phyloP scores from a whole-genome alignment of 805 yeast species.

The Osmozyma mogii region DNA sequence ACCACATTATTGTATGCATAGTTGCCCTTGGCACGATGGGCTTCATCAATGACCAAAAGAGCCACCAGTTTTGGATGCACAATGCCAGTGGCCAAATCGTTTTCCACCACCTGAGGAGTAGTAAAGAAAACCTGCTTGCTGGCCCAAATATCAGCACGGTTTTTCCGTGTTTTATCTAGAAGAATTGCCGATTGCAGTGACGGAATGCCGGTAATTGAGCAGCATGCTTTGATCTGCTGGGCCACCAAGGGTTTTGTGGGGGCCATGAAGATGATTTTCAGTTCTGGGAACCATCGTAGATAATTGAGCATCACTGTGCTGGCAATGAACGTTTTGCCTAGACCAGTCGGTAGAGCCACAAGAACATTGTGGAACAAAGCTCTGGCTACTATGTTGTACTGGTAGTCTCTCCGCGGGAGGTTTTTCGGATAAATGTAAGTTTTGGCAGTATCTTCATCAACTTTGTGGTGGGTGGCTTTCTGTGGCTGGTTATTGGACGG shows the following conservation, averaged over 20 bases:
- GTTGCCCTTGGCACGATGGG: conserved; percentile 87
- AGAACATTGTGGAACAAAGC: conserved; percentile 68
- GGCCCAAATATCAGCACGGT: conserved; percentile 74
- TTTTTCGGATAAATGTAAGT: conserved; percentile 80
- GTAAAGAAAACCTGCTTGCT: conserved; percentile 77
- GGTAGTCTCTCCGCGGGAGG: conserved; percentile 79
- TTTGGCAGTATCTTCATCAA: conserved; percentile 5
- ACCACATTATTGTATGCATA: conserved; percentile 87
- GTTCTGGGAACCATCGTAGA: conserved; percentile 71
- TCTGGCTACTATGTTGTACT: conserved; percentile 65
- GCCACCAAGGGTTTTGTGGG: conserved; percentile 96
- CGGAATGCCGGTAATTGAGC: conserved; percentile 79
- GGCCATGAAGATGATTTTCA: conserved; percentile 89
- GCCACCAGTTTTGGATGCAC: conserved; percentile 70
- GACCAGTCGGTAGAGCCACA: conserved; percentile 94
- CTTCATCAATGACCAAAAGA: conserved; percentile 86
- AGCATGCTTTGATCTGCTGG: conserved; percentile 91
- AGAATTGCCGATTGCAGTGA: conserved; percentile 70
- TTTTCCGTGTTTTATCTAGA: conserved; percentile 47
- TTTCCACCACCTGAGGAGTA: conserved; percentile 94
- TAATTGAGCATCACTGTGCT: conserved; percentile 88
- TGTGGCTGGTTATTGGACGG: neutral
- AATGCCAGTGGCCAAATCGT: conserved; percentile 70
- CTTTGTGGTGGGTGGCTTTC: conserved; percentile 6
- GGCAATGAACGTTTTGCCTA: conserved; percentile 96